Percentiles rank a stretch among this genome's conserved stretches.
Conservation (phyloP, 805 yeast species). For the Starmera dryadoides region DNA sequence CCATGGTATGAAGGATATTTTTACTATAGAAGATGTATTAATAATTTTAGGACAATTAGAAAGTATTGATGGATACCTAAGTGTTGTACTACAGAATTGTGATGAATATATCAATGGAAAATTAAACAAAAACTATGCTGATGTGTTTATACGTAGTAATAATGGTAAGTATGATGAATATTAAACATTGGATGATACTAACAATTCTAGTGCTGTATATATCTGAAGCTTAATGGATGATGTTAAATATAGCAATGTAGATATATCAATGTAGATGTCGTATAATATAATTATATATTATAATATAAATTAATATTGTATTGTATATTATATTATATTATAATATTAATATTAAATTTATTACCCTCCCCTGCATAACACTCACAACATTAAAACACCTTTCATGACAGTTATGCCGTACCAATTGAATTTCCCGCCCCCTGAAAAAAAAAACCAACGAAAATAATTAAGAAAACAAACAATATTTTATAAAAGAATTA, state of each 20-base stretch:
- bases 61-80: slow-evolving; percentile 96
- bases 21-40: neutral
- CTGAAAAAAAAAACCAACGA: neutral
- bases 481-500: too few relatives aligned
- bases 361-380: too few relatives aligned
- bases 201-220: neutral
- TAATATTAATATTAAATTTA: too few relatives aligned
- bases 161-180: slow-evolving; percentile 50
- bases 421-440: neutral
- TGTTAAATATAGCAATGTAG: too few relatives aligned
- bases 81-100: slow-evolving; percentile 77
- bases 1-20: slow-evolving; percentile 39
- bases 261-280: too few relatives aligned
- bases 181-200: neutral
- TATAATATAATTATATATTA: too few relatives aligned
- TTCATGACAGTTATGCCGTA: neutral
- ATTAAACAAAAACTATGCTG: slow-evolving; percentile 51
- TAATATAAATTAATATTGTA: too few relatives aligned
- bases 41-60: slow-evolving; percentile 44
- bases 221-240: neutral
- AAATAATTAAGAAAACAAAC: neutral
- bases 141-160: slow-evolving; percentile 82
- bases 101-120: slow-evolving; percentile 53
- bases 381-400: too few relatives aligned
- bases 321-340: too few relatives aligned